Base-by-base conservation (phyloP, 768 basidiomycete species). In the Psilocybe sp. region DNA sequence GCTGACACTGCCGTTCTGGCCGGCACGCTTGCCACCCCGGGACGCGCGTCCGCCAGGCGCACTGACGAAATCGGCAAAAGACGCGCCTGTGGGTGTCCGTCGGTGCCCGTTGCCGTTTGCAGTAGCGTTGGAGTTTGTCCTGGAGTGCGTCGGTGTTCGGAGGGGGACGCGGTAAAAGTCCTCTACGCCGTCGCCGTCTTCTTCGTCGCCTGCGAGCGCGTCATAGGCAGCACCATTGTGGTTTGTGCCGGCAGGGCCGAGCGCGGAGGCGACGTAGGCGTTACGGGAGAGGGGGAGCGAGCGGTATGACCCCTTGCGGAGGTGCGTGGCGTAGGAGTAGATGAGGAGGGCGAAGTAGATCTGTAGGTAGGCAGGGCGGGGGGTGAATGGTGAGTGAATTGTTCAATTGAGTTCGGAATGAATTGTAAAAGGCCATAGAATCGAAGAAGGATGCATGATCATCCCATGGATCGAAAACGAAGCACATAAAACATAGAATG, bases 251-350 rank as follows among this genome's bases (percentile, higher is more conserved):
- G 23, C 23, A 7, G 23, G 23, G 23, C 23, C 58, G 37, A 66
- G 40, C 45, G 64, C 50, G 48, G 66, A 32, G 53, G 66, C 28
- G 48, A 69, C 63, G 50, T 68, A 67, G 20, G 60, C 61, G 49
- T 76, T 67, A 44, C 79, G 79, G 14, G 75, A 73, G 45, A 76
- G 71, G 11, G 89, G 85, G 39, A 99, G 82, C 12, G 85, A 74
- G 55, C 89, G 88, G 63, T 95, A 98, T 18, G 91, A 89, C 40
- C 93, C 91, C 60, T 87, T 87, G 40, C 94, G 89, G 46, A 98
- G 85, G 66, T 98, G 97, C 2, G 82, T 75, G 3, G 93, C 94
- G 66, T 90, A 98, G 12, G 96, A 98, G 69, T 98, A 99, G 28
- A 98, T 72, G 49, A 94, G 69, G 37, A 89, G 70, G 39, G 88